Evolutionary conservation across 805 yeast species (phyloP), one percentile per base, ranked within the genome.

Genomic region (Ascoidea tarda): DNA sequence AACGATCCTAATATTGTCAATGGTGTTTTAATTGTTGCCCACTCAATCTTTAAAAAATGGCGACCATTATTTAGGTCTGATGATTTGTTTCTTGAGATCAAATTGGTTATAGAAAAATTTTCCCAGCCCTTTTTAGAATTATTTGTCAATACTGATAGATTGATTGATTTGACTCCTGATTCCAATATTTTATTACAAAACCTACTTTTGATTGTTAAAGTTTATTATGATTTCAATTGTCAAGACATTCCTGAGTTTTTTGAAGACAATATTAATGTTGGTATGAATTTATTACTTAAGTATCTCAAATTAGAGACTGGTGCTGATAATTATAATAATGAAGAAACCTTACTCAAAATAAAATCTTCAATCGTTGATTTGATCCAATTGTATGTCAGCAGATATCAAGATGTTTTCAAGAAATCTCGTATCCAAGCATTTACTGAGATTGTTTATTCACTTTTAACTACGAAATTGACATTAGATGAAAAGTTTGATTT

Each of bases 221-320:
- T 95, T 45, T 95, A 87, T 67, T 88, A 81, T 64, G 99, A 93
- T 65, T 78, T 93, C 62, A 93, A 93, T 66, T 91, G 97, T 68
- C 99, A 95, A 69, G 99, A 93, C 68, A 84, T 93, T 52, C 99
- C 99, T 1, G 99, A 90, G 67, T 93, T 91, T 63, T 93, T 93
- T 64, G 99, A 95, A 69, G 98, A 93, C 68, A 78, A 93, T 64
- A 69, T 93, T 66, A 70, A 74, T 46, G 70, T 69, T 16, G 89
- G 95, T 52, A 87, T 95, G 93, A 73, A 73, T 5, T 77, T 90
- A 33, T 72, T 90, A 59, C 95, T 88, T 64, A 86, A 85, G 67
- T 91, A 90, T 64, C 72, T 93, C 54, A 69, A 74, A 46, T 87
- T 81, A 62, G 63, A 71, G 14, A 81, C 81, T 54, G 70, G 76